Evolutionary conservation across 345 rosid species (phyloP).

Genomic region (rapeseed (Brassica napus)): DNA sequence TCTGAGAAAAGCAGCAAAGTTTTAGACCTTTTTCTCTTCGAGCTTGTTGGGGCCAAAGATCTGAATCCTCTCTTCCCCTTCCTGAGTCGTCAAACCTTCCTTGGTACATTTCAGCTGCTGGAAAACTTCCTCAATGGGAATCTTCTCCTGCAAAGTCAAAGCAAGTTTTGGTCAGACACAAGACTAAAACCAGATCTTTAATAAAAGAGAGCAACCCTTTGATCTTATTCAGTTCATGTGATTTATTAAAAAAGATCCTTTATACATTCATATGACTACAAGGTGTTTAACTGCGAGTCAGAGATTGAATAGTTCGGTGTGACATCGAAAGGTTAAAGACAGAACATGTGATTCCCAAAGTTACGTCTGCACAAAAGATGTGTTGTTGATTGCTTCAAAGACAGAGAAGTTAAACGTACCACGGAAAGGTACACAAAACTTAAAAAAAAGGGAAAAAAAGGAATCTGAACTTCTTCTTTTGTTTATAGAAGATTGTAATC

Average conservation of each 20-base stretch:
- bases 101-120: slow-evolving; percentile 80
- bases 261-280: background rate
- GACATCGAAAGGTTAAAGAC: background rate
- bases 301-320: background rate
- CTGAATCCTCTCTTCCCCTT: slow-evolving; percentile 71
- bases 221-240: background rate
- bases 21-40: slow-evolving; percentile 79
- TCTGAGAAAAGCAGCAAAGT: background rate
- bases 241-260: background rate
- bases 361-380: slow-evolving; percentile 31
- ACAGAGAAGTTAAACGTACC: slow-evolving; percentile 29
- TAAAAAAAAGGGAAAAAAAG: background rate
- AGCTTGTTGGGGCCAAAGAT: slow-evolving; percentile 95
- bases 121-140: slow-evolving; percentile 90
- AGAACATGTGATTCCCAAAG: slow-evolving; percentile 2
- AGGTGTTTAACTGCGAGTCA: background rate
- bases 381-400: slow-evolving; percentile 5
- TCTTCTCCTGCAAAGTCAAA: slow-evolving; percentile 55
- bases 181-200: background rate
- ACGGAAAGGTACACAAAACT: slow-evolving; percentile 37
- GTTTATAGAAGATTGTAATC: slow-evolving; percentile 8
- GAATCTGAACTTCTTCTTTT: slow-evolving; percentile 6
- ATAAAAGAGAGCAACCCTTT: background rate
- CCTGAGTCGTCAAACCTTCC: slow-evolving; percentile 62
- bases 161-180: background rate